These are phyloP conservation scores for Globisporangium polare DNA, from an alignment of 352 stramenopile species.

Conservation along the genomic window DNA sequence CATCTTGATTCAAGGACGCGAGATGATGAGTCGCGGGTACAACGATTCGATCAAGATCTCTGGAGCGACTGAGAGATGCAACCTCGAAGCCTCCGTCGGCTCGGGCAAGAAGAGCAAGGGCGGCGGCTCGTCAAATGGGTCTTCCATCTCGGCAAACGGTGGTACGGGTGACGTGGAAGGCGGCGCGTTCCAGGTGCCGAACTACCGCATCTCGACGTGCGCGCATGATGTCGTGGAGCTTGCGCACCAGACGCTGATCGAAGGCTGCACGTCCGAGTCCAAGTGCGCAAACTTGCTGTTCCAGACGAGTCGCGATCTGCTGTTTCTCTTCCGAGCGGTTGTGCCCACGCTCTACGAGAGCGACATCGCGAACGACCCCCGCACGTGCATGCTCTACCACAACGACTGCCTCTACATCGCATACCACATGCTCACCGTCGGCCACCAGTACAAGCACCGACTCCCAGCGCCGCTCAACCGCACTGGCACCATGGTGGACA, in stretches of 20 bases:
- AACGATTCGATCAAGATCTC: constrained; percentile 59
- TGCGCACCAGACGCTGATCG: constrained; percentile 56
- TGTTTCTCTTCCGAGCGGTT: constrained; percentile 70
- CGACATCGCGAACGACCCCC: constrained; percentile 60
- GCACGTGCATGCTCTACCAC: constrained; percentile 76
- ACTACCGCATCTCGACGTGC: constrained; percentile 56
- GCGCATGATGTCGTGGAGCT: constrained; percentile 62
- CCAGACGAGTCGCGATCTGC: constrained; percentile 70
- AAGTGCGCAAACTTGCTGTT: constrained; percentile 59
- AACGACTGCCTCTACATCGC: constrained; percentile 84
- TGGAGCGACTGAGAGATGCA: constrained; percentile 49
- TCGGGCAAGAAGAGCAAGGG: constrained; percentile 34
- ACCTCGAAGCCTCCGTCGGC: constrained; percentile 32
- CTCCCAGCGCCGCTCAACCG: constrained; percentile 50
- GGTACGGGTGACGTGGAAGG: constrained; percentile 34
- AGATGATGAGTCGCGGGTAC: constrained; percentile 56
- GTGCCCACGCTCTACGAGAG: constrained; percentile 65
- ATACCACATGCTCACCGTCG: constrained; percentile 76
- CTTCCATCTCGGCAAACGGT: constrained; percentile 8
- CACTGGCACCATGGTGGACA: constrained; percentile 76
- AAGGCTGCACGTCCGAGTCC: constrained; percentile 42
- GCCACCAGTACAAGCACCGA: constrained; percentile 65
- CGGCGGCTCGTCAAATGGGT: constrained; percentile 4
- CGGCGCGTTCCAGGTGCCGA: constrained; percentile 57
- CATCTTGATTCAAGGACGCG: constrained; percentile 46